Conservation (phyloP, 345 rosid species). For the Camelina sativa region DNA sequence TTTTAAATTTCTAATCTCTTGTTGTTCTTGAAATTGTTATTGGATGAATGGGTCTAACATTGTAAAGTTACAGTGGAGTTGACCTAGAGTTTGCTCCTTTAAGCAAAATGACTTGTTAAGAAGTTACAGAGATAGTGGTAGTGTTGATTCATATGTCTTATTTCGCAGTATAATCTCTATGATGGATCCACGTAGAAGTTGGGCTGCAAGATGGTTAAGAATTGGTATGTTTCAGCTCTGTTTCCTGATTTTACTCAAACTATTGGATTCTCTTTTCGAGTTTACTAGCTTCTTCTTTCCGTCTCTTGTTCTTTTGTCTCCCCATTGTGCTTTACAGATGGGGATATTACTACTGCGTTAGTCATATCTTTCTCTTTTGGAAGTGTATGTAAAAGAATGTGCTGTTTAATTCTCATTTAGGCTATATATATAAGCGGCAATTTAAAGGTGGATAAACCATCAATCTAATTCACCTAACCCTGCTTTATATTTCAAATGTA, state of each 20-base stretch:
- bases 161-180: constrained; percentile 76
- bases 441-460: background rate
- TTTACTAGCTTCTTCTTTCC: constrained; percentile 20
- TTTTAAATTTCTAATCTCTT: background rate
- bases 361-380: background rate
- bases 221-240: constrained; percentile 61
- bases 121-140: background rate
- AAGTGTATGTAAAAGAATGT: background rate
- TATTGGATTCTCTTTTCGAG: background rate
- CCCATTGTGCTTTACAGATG: constrained; percentile 15
- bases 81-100: constrained; percentile 23
- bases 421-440: background rate
- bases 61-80: background rate
- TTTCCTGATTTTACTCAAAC: background rate
- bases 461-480: background rate
- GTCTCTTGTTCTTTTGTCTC: background rate
- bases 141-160: constrained; percentile 1
- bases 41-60: background rate
- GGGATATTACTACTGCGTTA: background rate
- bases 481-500: background rate
- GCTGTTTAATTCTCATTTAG: background rate
- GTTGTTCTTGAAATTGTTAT: background rate
- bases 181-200: constrained; percentile 89
- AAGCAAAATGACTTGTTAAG: background rate
- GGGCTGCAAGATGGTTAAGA: constrained; percentile 98